Evolutionary conservation across 768 basidiomycete species (phyloP), one percentile per base, ranked within the genome.

Genomic region (Suillus luteus): DNA sequence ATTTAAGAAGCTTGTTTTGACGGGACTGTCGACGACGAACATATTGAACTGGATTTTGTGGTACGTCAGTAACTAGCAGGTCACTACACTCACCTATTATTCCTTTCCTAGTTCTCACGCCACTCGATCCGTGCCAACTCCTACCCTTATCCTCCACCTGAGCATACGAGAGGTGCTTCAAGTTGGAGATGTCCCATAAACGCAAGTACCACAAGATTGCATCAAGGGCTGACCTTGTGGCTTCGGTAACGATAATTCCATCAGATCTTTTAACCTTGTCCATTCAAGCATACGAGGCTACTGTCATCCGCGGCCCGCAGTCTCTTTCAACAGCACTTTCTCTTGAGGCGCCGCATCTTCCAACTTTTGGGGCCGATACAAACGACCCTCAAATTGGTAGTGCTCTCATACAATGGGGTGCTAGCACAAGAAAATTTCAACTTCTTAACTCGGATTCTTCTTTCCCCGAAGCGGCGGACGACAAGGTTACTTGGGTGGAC

Each of bases 271-370:
- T 31, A 15, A 17, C 69, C 35, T 76, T 87, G 4, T 83, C 79
- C 64, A 77, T 93, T 40, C 86, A 88, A 67, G 93, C 91, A 0
- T 83, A 93, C 71, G 93, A 95, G 75, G 90, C 91, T 5, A 87
- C 90, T 57, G 75, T 95, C 24, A 72, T 88, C 5, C 83, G 83
- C 19, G 86, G 88, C 2, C 77, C 83, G 0, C 73, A 76, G 19
- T 84, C 83, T 1, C 67, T 65, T 4, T 65, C 73, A 10, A 78
- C 82, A 1, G 80, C 80, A 3, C 70, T 66, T 10, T 73, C 75
- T 55, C 73, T 78, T 64, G 79, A 79, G 43, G 77, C 68, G 57
- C 66, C 43, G 2, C 72, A 65, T 15, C 19, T 40, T 2, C 64
- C 61, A 31, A 57, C 62, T 27, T 48, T 54, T 31, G n/a, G 52